Conservation (phyloP, 2,329 filamentous ascomycete genomes). For the Exophiala spinifera region DNA sequence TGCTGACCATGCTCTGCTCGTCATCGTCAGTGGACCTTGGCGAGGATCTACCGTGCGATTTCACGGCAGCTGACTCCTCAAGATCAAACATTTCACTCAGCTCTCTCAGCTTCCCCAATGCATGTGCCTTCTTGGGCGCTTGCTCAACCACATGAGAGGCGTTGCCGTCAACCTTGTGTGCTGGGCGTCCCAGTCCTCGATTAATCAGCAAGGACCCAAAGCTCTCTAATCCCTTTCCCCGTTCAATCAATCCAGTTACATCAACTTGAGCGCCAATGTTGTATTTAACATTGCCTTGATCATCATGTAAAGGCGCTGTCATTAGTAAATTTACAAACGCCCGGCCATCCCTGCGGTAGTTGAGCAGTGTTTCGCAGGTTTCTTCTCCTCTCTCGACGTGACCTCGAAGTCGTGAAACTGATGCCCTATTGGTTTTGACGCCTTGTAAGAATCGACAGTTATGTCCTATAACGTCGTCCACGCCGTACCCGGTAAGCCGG, state of each 20-base stretch:
- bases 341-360: slow-evolving; percentile 38
- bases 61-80: slow-evolving; percentile 31
- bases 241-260: slow-evolving; percentile 32
- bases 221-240: slow-evolving; percentile 30
- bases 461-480: slow-evolving; percentile 42
- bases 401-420: slow-evolving; percentile 37
- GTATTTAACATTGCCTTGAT: slow-evolving; percentile 33
- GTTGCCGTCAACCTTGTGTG: slow-evolving; percentile 10
- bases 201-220: slow-evolving; percentile 29
- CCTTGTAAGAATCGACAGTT: slow-evolving; percentile 48
- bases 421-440: slow-evolving; percentile 35
- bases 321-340: slow-evolving; percentile 36
- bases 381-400: slow-evolving; percentile 40
- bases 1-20: slow-evolving; percentile 16
- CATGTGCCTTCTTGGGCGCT: slow-evolving; percentile 13
- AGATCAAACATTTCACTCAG: slow-evolving; percentile 32
- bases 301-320: slow-evolving; percentile 34
- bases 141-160: neutral
- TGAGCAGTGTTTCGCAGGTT: slow-evolving; percentile 43
- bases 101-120: slow-evolving; percentile 29
- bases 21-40: slow-evolving; percentile 29
- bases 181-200: slow-evolving; percentile 11
- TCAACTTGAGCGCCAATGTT: slow-evolving; percentile 35
- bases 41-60: slow-evolving; percentile 23
- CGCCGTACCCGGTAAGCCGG: slow-evolving; percentile 42